Evolutionary conservation across 2,329 filamentous ascomycete genomes (phyloP), one percentile per base, ranked within the genome.

Genomic region (Reticulascus tulasneorum): DNA sequence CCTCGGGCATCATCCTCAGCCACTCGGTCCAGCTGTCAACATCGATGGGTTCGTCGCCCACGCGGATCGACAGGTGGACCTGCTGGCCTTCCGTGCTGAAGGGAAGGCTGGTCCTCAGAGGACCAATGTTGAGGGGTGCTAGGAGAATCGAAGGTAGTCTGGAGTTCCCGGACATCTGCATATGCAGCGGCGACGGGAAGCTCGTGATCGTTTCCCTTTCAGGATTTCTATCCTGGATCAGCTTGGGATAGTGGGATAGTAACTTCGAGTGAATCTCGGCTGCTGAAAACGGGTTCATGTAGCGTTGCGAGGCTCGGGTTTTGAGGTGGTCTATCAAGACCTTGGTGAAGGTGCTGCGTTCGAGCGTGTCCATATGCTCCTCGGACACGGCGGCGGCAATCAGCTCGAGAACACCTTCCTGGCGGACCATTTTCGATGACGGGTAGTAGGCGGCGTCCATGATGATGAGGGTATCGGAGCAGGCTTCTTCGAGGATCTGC

Each of bases 401-500:
- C 11, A 79, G 52, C 49, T 79, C 75, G 33, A 79, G 53, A 8
- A 77, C 69, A 3, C 75, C 75, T 31, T 64, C 65, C 34, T 71
- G 67, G 6, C 73, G 69, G 20, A 67, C 59, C 50, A 74, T 68
- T 42, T 65, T 70, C 3, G 70, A 67, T 8, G 71, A 72, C 2
- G 73, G 73, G 34, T 73, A 78, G 49, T 76, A 79, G 0, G 71
- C 69, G 6, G 74, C 67, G 52, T 79, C 75, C 71, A 79, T 75
- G 22, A 79, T 59, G 37, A 79, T 65, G 15, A 79, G 59, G 5
- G 70, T 73, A 49, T 79, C 75, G 4, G 74, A 67, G 20, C 60
- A 62, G 3, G 73, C 71, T 40, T 76, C 71, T 50, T 79, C 75
- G 7, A 79, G 58, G 12, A 69, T 68, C 41, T 71, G 69, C 49